phyloP scores from a whole-genome alignment of 768 basidiomycete species.

The Pleurotus cornucopiae region DNA sequence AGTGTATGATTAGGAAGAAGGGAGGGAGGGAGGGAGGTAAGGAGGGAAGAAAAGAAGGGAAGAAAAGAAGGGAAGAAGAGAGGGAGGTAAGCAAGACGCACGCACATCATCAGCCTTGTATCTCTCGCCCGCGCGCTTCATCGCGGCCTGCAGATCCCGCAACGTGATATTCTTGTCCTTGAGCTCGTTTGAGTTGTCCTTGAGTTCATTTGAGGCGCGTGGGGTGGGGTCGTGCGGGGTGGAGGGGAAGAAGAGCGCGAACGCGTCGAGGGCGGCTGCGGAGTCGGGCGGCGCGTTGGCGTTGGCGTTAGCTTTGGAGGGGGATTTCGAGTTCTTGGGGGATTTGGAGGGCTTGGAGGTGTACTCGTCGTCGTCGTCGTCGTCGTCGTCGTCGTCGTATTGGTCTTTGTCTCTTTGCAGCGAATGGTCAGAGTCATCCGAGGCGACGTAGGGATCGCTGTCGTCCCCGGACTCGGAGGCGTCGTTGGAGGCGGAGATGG shows the following conservation, averaged over 20 bases:
- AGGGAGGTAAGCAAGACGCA: background rate
- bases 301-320: background rate
- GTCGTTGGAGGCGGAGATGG: too few species aligned
- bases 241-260: conserved; percentile 71
- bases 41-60: too few species aligned
- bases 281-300: conserved; percentile 39
- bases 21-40: too few species aligned
- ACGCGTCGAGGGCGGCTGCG: conserved; percentile 52
- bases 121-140: conserved; percentile 64
- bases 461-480: too few species aligned
- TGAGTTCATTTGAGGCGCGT: too few species aligned
- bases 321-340: background rate
- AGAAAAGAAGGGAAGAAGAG: too few species aligned
- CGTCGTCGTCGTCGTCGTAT: conserved; percentile 16
- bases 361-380: conserved; percentile 29
- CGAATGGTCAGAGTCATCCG: too few species aligned
- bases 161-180: conserved; percentile 55
- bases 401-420: too few species aligned
- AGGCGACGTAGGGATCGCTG: too few species aligned
- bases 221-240: too few species aligned
- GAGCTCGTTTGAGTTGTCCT: conserved; percentile 43
- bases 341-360: background rate
- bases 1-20: too few species aligned
- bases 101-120: conserved; percentile 72
- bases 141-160: conserved; percentile 59